These are phyloP conservation scores for Aureobasidium sp. DNA, from an alignment of 2,329 filamentous ascomycete species.

Conservation along the genomic window DNA sequence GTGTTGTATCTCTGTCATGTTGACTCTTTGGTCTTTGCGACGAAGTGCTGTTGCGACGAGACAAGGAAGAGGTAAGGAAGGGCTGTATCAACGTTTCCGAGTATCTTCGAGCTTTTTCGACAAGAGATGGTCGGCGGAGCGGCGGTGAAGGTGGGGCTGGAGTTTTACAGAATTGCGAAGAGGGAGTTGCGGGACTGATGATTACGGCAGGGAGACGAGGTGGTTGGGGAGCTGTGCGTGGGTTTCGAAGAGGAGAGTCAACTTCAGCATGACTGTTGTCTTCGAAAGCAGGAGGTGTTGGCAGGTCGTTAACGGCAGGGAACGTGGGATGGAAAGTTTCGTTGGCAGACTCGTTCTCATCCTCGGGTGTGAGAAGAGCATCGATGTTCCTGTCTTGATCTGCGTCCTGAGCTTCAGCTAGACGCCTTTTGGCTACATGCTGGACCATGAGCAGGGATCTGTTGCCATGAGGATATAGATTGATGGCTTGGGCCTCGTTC, in stretches of 20 bases:
- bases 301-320: slow-evolving; percentile 12
- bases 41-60: slow-evolving; percentile 13
- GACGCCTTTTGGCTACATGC: slow-evolving; percentile 23
- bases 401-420: background rate
- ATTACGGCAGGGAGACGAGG: slow-evolving; percentile 38
- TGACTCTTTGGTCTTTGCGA: slow-evolving; percentile 13
- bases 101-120: slow-evolving; percentile 37
- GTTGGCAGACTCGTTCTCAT: background rate
- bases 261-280: slow-evolving; percentile 23
- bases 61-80: slow-evolving; percentile 21
- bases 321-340: slow-evolving; percentile 9
- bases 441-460: slow-evolving; percentile 56
- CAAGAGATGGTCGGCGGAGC: slow-evolving; percentile 31
- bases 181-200: slow-evolving; percentile 47
- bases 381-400: background rate
- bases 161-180: background rate
- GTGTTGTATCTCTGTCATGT: slow-evolving; percentile 31
- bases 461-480: slow-evolving; percentile 55
- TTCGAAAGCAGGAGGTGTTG: slow-evolving; percentile 13
- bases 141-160: slow-evolving; percentile 13
- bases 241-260: slow-evolving; percentile 52
- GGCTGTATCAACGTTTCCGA: slow-evolving; percentile 37
- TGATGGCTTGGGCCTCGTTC: slow-evolving; percentile 52
- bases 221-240: slow-evolving; percentile 48
- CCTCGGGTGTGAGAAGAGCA: background rate